Percentiles rank a stretch among this genome's conserved stretches.
Conservation (phyloP, 306 rosid genomes). For the Lathyrus aphaca region DNA sequence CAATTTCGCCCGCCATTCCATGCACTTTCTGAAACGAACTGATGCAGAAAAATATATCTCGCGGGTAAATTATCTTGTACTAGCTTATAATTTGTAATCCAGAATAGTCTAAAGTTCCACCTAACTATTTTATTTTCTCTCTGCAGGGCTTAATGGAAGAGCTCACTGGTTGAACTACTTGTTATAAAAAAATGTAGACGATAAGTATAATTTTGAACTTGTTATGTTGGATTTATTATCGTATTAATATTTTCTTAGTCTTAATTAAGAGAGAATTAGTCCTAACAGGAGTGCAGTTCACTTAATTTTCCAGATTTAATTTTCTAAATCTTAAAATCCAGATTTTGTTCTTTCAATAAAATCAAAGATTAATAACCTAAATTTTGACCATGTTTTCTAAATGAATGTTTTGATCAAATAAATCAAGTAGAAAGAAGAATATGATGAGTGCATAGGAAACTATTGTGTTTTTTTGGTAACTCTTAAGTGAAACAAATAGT, state of each 20-base stretch:
- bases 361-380: too few relatives aligned
- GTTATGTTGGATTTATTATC: constrained; percentile 5
- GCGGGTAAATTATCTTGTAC: constrained; percentile 50
- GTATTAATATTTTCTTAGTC: neutral
- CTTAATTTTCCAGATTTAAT: too few relatives aligned
- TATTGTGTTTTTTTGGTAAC: too few relatives aligned
- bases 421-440: too few relatives aligned
- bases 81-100: constrained; percentile 20
- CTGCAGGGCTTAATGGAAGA: constrained; percentile 93
- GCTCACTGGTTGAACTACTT: constrained; percentile 55
- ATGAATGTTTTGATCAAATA: too few relatives aligned
- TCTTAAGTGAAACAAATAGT: too few relatives aligned
- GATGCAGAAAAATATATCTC: constrained; percentile 86
- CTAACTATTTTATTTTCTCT: constrained; percentile 34
- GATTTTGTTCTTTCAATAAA: too few relatives aligned
- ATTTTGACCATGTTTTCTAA: too few relatives aligned
- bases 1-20: constrained; percentile 79
- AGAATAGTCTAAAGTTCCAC: constrained; percentile 5
- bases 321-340: too few relatives aligned
- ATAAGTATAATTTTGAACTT: neutral
- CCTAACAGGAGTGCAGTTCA: too few relatives aligned
- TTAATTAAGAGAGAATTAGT: neutral
- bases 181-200: neutral
- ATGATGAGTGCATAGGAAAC: too few relatives aligned
- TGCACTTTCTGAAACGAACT: constrained; percentile 92